Base-by-base conservation (phyloP, 108 stramenopile genomes). In the Nitzschia palea region DNA sequence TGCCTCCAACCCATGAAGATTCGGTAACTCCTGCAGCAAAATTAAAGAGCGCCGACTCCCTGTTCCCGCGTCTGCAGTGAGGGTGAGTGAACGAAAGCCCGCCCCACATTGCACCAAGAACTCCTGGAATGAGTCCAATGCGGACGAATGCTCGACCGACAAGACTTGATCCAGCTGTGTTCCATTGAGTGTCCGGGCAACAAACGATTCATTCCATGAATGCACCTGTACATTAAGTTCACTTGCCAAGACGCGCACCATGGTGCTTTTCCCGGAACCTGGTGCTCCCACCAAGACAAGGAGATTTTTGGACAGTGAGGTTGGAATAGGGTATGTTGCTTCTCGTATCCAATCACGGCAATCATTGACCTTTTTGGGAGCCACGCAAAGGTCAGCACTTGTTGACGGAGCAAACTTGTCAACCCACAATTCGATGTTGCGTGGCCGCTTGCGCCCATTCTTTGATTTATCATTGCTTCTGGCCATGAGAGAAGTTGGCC, bases 291-390 rank as follows among this genome's bases (percentile, higher is more conserved):
- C 86, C 68, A 91, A 62, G 18, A 94, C 75, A 59, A 91, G 65
- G 62, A 94, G 37, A 54, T 79, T 85, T 15, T 50, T 50, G 22
- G 26, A 15, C 15, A 28, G 25, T 6, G 32, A 1, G 62, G 43
- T 34, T 45, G 23, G 44, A 36, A 28, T 73, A 17, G 57, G 51
- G 26, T 55, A 55, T 44, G 37, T 55, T 37, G 48, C 33, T 0
- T 76, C 62, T 18, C 64, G 26, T 5, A 94, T 37, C 84, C 86
- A 94, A 2, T 67, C 9, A 4, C 54, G 44, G 9, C 91, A 73
- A 67, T 89, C 80, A 33, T 86, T 80, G 12, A 94, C 79, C 67
- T 91, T 91, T 68, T 91, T 90, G 36, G 93, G 88, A 23, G 93
- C 90, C 9, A 94, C 87, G 48, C 88, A 87, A 5, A 94, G 60